Evolutionary conservation across 148 eudicot genomes (phyloP).

Genomic region (Talinum fruticosum): DNA sequence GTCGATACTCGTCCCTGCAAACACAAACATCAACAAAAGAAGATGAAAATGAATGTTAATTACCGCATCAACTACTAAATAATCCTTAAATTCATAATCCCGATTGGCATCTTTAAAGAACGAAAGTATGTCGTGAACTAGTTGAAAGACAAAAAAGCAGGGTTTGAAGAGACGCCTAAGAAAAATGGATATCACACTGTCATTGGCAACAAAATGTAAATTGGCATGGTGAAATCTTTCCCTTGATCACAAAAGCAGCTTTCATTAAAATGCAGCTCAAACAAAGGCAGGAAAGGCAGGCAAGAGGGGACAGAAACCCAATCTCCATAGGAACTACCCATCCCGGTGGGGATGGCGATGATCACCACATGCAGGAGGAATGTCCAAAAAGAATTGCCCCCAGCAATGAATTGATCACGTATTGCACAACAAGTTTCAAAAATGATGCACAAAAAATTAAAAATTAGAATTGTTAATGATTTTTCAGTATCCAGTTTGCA

Average conservation of each 20-base stretch:
- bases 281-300: background rate
- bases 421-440: too few species aligned
- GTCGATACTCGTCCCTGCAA: conserved; percentile 56
- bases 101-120: background rate
- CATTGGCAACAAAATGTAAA: background rate
- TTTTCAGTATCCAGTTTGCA: too few species aligned
- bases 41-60: background rate
- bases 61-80: background rate
- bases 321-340: background rate
- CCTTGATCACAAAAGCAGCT: background rate
- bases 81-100: background rate
- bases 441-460: too few species aligned
- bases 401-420: too few species aligned
- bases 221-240: background rate
- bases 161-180: background rate
- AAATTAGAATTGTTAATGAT: too few species aligned
- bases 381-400: too few species aligned
- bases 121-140: background rate
- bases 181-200: background rate
- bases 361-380: too few species aligned
- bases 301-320: background rate
- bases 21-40: background rate
- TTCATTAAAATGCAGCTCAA: conserved; percentile 2
- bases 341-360: too few species aligned
- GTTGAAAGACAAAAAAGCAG: background rate